Evolutionary conservation across 495 filamentous ascomycete species (phyloP), one percentile per base, ranked within the genome.

Genomic region (Podospora australis): DNA sequence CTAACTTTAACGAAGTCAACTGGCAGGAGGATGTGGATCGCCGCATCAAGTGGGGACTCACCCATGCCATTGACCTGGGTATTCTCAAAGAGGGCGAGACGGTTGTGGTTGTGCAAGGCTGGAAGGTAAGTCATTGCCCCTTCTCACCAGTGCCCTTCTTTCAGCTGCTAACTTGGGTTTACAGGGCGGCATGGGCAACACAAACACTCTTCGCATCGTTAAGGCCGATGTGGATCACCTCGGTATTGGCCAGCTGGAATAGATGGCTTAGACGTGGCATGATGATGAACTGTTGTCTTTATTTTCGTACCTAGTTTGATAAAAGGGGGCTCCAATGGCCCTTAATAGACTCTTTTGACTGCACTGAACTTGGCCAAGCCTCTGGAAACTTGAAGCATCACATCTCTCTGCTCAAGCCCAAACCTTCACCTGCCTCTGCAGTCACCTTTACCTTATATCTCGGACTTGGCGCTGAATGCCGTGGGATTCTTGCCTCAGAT

Each of bases 1-100:
- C 92, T 44, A 86, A 98, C 73, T 98, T 96, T 74, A 70, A 71
- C 58, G 75, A 73, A 58, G 82, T 82, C 60, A 84, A 90, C 65
- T 98, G 92, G 92, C 94, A 98, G 72, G 88, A 96, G 73, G 94
- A 98, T 70, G 92, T 98, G 56, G 92, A 98, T 73, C 78, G 84
- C 61, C 87, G 92, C 59, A 86, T 97, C 56, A 92, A 87, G 74
- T 98, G 91, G 91, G 94, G 86, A 67, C 85, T 97, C 64, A 65
- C 68, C 59, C 79, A 87, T 60, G 92, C 88, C 55, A 82, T 94
- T 55, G 80, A 82, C 63, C 81, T 98, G 48, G 85, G 86, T 47
- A 78, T 96, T 48, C 75, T 98, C 58, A 77, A 74, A 60, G 79
- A 86, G 67, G 89, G 83, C 48, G 89, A 94, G 62, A 81, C 80